Conservation (phyloP, 1,284 basidiomycete species). For the Ustilago bromivora region DNA sequence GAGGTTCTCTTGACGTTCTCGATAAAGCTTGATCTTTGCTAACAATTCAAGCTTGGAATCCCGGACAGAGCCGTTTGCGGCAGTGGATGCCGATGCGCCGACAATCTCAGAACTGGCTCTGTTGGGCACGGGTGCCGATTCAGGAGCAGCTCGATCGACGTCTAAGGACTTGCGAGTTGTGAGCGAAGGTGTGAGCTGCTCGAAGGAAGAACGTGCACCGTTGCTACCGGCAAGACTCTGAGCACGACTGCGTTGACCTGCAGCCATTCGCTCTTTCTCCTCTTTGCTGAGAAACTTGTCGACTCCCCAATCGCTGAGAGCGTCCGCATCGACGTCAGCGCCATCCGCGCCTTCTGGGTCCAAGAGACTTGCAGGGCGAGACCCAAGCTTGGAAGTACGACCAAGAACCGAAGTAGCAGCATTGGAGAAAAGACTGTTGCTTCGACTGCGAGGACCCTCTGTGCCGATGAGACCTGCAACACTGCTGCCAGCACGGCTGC, state of each 20-base stretch:
- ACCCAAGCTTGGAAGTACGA: slow-evolving; percentile 35
- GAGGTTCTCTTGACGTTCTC: slow-evolving; percentile 62
- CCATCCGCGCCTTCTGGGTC: slow-evolving; percentile 11
- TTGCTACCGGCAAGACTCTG: slow-evolving; percentile 42
- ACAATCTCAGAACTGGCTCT: slow-evolving; percentile 43
- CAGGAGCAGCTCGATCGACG: slow-evolving; percentile 7
- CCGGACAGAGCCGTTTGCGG: background rate
- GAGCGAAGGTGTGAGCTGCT: slow-evolving; percentile 9
- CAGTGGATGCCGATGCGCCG: background rate
- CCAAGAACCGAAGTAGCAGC: slow-evolving; percentile 32
- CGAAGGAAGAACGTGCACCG: slow-evolving; percentile 21
- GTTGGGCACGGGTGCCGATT: background rate
- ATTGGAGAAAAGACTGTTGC: slow-evolving; percentile 42
- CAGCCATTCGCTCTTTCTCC: slow-evolving; percentile 43
- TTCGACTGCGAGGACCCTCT: slow-evolving; percentile 24
- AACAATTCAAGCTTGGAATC: slow-evolving; percentile 50
- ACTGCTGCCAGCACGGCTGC: slow-evolving; percentile 48
- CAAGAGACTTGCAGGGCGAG: slow-evolving; percentile 31
- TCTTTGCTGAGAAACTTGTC: slow-evolving; percentile 63
- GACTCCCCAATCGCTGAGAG: slow-evolving; percentile 58
- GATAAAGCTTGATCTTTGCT: slow-evolving; percentile 62
- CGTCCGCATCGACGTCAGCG: slow-evolving; percentile 31
- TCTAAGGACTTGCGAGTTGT: slow-evolving; percentile 26
- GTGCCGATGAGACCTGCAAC: slow-evolving; percentile 20
- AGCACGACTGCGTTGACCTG: slow-evolving; percentile 41